These are phyloP conservation scores for Hawksworthiomyces lignivorus DNA, from an alignment of 2,329 filamentous ascomycete genomes.

Conservation along the genomic window DNA sequence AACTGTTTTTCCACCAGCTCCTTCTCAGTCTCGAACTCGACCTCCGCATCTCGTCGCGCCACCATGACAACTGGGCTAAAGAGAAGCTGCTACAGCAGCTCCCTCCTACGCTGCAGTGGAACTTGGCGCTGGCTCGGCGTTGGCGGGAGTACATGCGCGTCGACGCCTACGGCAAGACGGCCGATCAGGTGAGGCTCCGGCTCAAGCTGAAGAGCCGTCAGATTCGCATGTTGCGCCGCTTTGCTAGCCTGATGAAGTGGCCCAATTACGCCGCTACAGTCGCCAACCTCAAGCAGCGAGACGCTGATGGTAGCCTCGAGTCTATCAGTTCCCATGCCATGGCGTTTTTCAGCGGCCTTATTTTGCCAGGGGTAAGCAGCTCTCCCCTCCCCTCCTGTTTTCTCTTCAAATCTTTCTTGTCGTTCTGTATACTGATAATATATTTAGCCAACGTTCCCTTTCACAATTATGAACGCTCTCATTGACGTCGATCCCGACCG, in stretches of 20 bases:
- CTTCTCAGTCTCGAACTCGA: constrained; percentile 66
- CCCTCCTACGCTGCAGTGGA: constrained; percentile 65
- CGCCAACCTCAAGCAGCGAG: constrained; percentile 52
- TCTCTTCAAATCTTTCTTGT: background rate
- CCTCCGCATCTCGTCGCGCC: constrained; percentile 56
- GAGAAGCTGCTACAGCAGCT: constrained; percentile 57
- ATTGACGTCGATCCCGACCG: constrained; percentile 67
- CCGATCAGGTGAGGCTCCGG: constrained; percentile 53
- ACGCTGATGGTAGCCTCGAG: constrained; percentile 50
- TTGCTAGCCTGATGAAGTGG: constrained; percentile 69
- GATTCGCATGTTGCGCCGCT: constrained; percentile 59
- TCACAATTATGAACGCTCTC: constrained; percentile 70
- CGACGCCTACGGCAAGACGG: constrained; percentile 47
- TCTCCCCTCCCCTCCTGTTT: too few relatives aligned
- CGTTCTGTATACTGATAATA: background rate
- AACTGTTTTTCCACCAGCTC: constrained; percentile 69
- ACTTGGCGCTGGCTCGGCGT: constrained; percentile 62
- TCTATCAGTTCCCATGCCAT: constrained; percentile 61
- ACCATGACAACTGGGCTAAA: constrained; percentile 56
- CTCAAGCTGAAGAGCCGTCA: constrained; percentile 60
- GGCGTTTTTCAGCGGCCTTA: constrained; percentile 69
- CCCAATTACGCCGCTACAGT: constrained; percentile 62
- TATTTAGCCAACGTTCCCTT: constrained; percentile 53
- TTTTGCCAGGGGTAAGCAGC: constrained; percentile 63
- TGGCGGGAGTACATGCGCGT: constrained; percentile 66